Evolutionary conservation across 768 basidiomycete genomes (phyloP).

Genomic region (Kwoniella bestiolae): DNA sequence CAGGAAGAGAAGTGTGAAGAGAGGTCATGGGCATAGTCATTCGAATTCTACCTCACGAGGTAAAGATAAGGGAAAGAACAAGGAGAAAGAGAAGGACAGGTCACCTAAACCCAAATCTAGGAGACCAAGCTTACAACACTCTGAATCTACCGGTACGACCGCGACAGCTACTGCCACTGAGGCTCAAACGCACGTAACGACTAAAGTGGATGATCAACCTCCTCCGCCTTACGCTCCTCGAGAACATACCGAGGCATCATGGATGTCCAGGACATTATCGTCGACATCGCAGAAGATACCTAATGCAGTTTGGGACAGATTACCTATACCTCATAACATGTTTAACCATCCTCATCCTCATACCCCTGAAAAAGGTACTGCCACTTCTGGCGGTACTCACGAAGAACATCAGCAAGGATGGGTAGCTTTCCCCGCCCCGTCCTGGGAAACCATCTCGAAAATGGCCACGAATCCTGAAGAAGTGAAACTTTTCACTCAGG

Average conservation of each 20-base stretch:
- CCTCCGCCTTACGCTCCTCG: slow-evolving; percentile 51
- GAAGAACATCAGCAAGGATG: slow-evolving; percentile 28
- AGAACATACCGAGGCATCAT: slow-evolving; percentile 16
- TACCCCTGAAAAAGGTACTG: not conserved
- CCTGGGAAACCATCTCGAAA: slow-evolving; percentile 47
- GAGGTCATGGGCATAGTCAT: not conserved
- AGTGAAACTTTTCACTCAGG: slow-evolving; percentile 45
- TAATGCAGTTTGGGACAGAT: slow-evolving; percentile 39
- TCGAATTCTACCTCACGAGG: not conserved
- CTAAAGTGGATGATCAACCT: slow-evolving; percentile 35
- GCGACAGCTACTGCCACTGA: not conserved
- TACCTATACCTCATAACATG: slow-evolving; percentile 32
- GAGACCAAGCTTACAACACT: slow-evolving; percentile 16
- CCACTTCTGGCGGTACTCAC: not conserved
- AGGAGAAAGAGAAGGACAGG: slow-evolving; percentile 7
- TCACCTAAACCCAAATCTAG: slow-evolving; percentile 5
- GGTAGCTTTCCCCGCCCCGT: slow-evolving; percentile 45
- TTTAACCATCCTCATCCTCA: slow-evolving; percentile 13
- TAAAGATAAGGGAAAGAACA: slow-evolving; percentile 12
- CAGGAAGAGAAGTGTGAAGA: slow-evolving; percentile 10
- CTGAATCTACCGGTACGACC: slow-evolving; percentile 17
- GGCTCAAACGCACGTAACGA: not conserved
- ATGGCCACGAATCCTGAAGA: slow-evolving; percentile 44
- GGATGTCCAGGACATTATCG: slow-evolving; percentile 46
- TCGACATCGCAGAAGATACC: slow-evolving; percentile 39